Evolutionary conservation across 306 rosid species (phyloP), one percentile per base, ranked within the genome.

Genomic region (Pyrus pyrifolia): DNA sequence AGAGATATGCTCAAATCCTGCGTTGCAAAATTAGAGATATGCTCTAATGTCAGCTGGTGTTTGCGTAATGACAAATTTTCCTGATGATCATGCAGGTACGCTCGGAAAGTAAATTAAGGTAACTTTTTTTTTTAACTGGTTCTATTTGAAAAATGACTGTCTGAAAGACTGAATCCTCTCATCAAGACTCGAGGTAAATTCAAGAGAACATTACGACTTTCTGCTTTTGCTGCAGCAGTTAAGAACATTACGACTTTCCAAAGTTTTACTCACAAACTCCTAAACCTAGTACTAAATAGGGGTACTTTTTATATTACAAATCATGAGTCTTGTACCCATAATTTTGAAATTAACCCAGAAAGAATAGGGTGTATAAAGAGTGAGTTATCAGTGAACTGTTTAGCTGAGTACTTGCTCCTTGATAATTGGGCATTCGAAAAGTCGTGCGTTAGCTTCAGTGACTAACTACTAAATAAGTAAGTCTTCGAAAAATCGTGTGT

Each of bases 1-100:
- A 82, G 80, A 84, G 73, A 83, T 71, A 66, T 80, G 86, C 84
- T 68, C 76, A 80, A 84, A 76, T 58, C 80, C 23, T 77, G 93
- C 77, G 69, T 77, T 67, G 74, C 55, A 75, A 67, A 71, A 78
- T 88, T 80, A 33, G 6, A 5, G 35, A 33, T 33, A 33, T 5
- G 38, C 38, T 33, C 38, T 33, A 33, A 33, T 33, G 38, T 33
- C 38, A 33, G 38, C 38, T 33, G 85, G 83, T 69, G 81, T 72
- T 79, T 74, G 77, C 85, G 85, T 44, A 80, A 81, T 80, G 89
- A 86, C 91, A 29, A 63, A 15, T 63, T 29, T 15, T 63, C 68
- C 5, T 63, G 38, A 29, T 17, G 40, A 63, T 63, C 68, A 59
- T 11, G 6, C 38, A 17, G 17, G 9, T 29, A 14, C 15, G 31